Base-by-base conservation (phyloP, 306 rosid species). In the Quercus aquifolioides region DNA sequence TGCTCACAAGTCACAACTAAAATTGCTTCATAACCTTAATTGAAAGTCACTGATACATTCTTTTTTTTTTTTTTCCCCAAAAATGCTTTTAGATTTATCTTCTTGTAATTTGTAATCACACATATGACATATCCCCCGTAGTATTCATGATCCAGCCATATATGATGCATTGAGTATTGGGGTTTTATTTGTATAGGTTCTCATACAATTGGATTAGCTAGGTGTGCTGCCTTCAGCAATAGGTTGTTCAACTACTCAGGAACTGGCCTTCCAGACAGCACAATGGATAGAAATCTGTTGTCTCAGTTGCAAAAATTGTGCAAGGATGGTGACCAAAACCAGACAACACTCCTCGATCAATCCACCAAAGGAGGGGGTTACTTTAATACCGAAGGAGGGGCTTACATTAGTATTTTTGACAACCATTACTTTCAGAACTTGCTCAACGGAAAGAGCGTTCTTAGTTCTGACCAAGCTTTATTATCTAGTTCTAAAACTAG, bases 191-290 rank as follows among this genome's bases (percentile, higher is more conserved):
- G 0, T 59, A 79, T 55, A 94, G 98, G 98, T 28, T 93, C 86
- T 0, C 98, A 94, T 77, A 94, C 98, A 2, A 82, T 92, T 76
- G 97, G 98, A 6, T 23, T 84, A 55, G 87, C 97, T 71, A 91
- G 85, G 84, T 94, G 98, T 78, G 81, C 78, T 14, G 54, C 82
- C 12, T 94, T 92, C 76, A 86, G 85, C 89, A 83, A 87, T 20
- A 89, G 97, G 74, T 76, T 94, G 55, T 91, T 85, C 95, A 84
- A 94, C 86, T 94, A 91, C 91, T 82, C 85, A 19, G 86, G 85
- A 58, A 87, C 88, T 13, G 92, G 94, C 19, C 25, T 82, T 41
- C 85, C 95, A 73, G 97, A 92, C 80, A 71, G 21, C 0, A 86
- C 94, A 5, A 30, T 94, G 41, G 95, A 94, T 1, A 31, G 82